Base-by-base conservation (phyloP, 2,329 filamentous ascomycete genomes). In the Polytolypa hystricis region DNA sequence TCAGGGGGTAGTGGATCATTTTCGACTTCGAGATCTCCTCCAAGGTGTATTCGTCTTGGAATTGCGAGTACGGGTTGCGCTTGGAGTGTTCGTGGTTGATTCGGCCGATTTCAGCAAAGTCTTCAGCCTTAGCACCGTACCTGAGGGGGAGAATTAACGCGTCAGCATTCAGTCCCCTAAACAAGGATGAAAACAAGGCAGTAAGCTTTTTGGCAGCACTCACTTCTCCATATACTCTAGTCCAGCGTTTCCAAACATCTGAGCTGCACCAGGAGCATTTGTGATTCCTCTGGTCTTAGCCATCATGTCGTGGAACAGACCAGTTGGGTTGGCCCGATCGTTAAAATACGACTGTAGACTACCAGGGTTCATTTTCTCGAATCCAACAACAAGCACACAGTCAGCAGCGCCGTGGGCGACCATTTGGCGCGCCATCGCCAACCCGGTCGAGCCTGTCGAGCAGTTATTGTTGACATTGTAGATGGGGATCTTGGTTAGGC, bases 391-490 rank as follows among this genome's bases (percentile, higher is more conserved):
- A 42, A 96, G 67, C 14, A 94, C 77, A 56, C 85, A 93, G 61
- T 94, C 84, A 1, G 85, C 83, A 10, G 76, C 83, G 21, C 87
- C 87, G 49, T 83, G 73, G 5, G 77, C 71, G 50, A 95, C 79
- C 57, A 93, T 71, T 36, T 79, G 84, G 21, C 86, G 71, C 2
- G 74, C 91, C 73, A 96, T 81, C 55, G 79, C 79, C 40, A 96
- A 67, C 6, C 89, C 91, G 0, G 89, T 94, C 4, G 81, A 86
- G n/a, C 89, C 91, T 0, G 89, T 96, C 3, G 84, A 84, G 71
- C 89, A 96, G 69, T 95, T 95, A 72, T 96, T 96, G 74, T 95
- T 96, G 55, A 94, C 85, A 55, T 96, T 96, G 71, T 93, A 87
- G 57, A 96, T 85, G 53, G 89, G 89, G 51, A 96, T 95, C 54